Percentiles rank a stretch among this genome's conserved stretches.
These are phyloP conservation scores for Trypanosoma conorhini DNA, from an alignment of 208 protist genomes.

Conservation along the genomic window DNA sequence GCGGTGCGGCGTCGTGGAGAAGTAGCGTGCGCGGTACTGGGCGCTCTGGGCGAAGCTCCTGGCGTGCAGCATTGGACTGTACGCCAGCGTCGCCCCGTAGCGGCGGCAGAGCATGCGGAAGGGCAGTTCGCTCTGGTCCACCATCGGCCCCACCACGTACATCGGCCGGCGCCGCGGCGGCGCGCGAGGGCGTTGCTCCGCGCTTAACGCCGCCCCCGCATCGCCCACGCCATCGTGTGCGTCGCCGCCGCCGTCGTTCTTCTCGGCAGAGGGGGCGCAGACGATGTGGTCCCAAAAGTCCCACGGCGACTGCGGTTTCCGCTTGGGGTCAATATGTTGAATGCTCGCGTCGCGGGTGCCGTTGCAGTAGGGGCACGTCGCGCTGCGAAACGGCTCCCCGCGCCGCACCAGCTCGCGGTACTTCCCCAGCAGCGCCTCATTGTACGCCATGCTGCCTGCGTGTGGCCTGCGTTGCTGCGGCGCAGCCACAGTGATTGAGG, in stretches of 20 bases:
- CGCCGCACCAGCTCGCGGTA: slow-evolving; percentile 28
- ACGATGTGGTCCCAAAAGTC: slow-evolving; percentile 69
- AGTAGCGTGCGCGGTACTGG: slow-evolving; percentile 57
- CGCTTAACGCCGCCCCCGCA: not conserved
- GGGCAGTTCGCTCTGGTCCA: slow-evolving; percentile 91
- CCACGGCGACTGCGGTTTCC: slow-evolving; percentile 53
- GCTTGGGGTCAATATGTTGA: slow-evolving; percentile 64
- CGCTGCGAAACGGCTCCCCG: slow-evolving; percentile 35
- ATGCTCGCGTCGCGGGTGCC: slow-evolving; percentile 44
- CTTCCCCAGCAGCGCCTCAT: slow-evolving; percentile 32
- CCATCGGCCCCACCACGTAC: slow-evolving; percentile 91
- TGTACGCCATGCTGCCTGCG: slow-evolving; percentile 43
- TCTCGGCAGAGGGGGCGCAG: slow-evolving; percentile 8
- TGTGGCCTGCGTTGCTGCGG: too few relatives aligned
- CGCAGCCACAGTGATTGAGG: not conserved
- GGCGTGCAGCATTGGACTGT: slow-evolving; percentile 92
- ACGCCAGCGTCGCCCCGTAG: slow-evolving; percentile 79
- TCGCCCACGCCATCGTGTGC: not conserved
- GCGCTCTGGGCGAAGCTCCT: slow-evolving; percentile 54
- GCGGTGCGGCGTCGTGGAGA: slow-evolving; percentile 43
- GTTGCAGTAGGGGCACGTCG: slow-evolving; percentile 76
- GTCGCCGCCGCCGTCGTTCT: not conserved
- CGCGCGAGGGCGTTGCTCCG: not conserved
- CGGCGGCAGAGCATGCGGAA: slow-evolving; percentile 88
- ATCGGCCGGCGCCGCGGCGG: slow-evolving; percentile 23